These are phyloP conservation scores for Strigomonas culicis DNA, from an alignment of 208 protist genomes.

Conservation along the genomic window DNA sequence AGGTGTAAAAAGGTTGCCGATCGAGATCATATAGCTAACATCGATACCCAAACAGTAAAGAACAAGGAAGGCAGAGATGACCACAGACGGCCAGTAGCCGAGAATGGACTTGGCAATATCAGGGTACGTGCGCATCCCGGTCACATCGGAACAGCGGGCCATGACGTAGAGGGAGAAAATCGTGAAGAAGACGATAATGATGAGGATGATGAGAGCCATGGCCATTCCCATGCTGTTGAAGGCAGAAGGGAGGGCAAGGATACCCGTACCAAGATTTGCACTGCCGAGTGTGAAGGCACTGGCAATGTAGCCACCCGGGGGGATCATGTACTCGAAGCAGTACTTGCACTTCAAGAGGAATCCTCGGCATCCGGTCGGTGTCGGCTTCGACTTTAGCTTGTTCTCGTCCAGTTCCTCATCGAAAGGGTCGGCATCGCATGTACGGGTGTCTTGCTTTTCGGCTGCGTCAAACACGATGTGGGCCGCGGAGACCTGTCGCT, in stretches of 20 bases:
- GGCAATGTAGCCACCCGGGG: slow-evolving; percentile 30
- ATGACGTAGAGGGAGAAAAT: slow-evolving; percentile 42
- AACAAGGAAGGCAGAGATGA: slow-evolving; percentile 16
- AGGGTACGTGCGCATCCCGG: slow-evolving; percentile 27
- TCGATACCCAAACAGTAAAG: slow-evolving; percentile 45
- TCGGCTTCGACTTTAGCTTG: not conserved
- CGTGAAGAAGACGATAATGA: slow-evolving; percentile 27
- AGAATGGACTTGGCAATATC: slow-evolving; percentile 17
- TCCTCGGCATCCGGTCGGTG: not conserved
- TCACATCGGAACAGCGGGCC: slow-evolving; percentile 22
- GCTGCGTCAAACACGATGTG: not conserved
- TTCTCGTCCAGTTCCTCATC: slow-evolving; percentile 6
- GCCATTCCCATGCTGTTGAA: slow-evolving; percentile 37
- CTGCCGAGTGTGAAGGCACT: slow-evolving; percentile 36
- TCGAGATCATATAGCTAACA: slow-evolving; percentile 70
- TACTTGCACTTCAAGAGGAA: not conserved
- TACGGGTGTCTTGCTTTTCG: not conserved
- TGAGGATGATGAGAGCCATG: slow-evolving; percentile 26
- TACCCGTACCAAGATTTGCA: slow-evolving; percentile 37
- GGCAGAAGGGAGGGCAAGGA: slow-evolving; percentile 36
- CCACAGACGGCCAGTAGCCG: slow-evolving; percentile 12
- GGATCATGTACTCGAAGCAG: slow-evolving; percentile 28
- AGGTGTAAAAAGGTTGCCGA: slow-evolving; percentile 58
- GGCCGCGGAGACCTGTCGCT: not conserved
- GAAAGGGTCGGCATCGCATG: not conserved